Base-by-base conservation (phyloP, 208 protist species). In the Leishmania guyanensis region DNA sequence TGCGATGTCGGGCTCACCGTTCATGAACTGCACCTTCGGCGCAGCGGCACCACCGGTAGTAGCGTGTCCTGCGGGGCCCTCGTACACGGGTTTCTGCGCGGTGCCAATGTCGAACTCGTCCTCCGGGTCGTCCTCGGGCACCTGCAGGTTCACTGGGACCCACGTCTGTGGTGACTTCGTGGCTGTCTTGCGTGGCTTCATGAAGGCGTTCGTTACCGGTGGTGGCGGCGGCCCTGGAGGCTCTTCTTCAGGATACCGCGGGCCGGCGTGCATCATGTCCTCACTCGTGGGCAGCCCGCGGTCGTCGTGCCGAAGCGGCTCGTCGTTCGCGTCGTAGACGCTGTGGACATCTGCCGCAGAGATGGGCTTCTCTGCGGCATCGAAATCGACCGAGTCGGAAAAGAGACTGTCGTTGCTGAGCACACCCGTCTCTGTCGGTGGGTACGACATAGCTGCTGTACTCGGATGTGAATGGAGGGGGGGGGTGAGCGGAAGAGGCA, bases 71-170 rank as follows among this genome's bases (percentile, higher is more conserved):
- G 56, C 78, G 14, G 14, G 48, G 51, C 16, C 62, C 50, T 58
- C 70, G 80, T 91, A 94, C 16, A 94, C 81, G 39, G 90, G 91
- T 43, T 87, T 88, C 78, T 83, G 72, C 53, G 88, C 90, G 8
- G 83, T 90, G 10, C 71, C 60, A 64, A 95, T 88, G 71, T 95
- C 93, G 75, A 97, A 97, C 83, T 95, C 93, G 75, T 97, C 91
- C 53, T 91, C 89, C n/a, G 81, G 69, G 78, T 95, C 92, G 70
- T 90, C 87, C 16, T 81, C 72, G 9, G 90, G 91, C 1, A 91
- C 77, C 8, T 77, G 43, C 64, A 95, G 75, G 53, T 73, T 20
- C 48, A 95, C 48, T 46, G 85, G 86, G 69, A 88, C 87, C 88
- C 90, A 95, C 64, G 84, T 72, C 77, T 80, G 71, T 16, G 81